Conservation (phyloP, 2,329 filamentous ascomycete species). For the Westerdykella ornata region DNA sequence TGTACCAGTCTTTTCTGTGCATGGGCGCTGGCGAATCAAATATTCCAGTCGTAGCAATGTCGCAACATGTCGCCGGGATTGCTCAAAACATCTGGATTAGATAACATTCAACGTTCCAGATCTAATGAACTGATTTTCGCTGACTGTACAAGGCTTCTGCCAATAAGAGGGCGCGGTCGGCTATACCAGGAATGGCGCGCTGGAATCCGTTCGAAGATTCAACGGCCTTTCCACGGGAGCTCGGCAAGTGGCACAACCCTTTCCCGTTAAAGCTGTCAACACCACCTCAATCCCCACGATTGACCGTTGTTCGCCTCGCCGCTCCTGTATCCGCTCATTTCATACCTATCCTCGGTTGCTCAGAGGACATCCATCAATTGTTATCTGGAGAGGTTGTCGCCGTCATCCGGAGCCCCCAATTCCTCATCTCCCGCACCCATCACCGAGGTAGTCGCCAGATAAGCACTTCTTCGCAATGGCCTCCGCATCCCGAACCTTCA, state of each 20-base stretch:
- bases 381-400: not conserved
- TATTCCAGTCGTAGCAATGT: no score
- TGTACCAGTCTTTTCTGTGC: no score
- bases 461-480: slow-evolving; percentile 21
- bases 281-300: not conserved
- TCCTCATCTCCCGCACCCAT: not conserved
- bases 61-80: no score
- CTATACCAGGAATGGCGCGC: no score
- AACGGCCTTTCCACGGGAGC: not conserved
- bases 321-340: not conserved
- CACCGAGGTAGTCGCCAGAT: not conserved
- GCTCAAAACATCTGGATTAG: not conserved
- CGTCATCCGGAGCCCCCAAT: not conserved
- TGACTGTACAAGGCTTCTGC: no score
- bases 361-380: not conserved
- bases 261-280: not conserved
- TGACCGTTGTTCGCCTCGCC: not conserved
- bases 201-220: not conserved
- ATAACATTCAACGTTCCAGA: not conserved
- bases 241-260: not conserved
- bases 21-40: no score
- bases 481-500: slow-evolving; percentile 30
- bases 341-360: not conserved
- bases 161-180: not conserved
- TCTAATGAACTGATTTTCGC: no score